Evolutionary conservation across 176 grass and related monocot genomes (phyloP).

Genomic region (Neostapfia colusana): DNA sequence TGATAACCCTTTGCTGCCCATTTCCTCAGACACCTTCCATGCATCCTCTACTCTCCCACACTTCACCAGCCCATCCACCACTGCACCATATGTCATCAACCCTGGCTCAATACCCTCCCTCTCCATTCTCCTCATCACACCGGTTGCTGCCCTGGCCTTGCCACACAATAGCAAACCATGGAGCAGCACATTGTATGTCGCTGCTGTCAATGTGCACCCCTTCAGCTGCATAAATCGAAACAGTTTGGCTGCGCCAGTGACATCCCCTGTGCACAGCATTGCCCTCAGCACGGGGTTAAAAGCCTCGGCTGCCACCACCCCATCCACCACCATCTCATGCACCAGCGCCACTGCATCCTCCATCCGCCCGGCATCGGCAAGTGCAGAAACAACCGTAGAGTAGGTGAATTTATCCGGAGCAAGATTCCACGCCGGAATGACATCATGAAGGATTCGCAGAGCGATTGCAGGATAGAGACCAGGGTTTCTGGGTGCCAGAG

Average conservation of each 20-base stretch:
- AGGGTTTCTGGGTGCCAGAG: constrained; percentile 25
- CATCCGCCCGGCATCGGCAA: constrained; percentile 42
- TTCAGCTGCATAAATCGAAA: constrained; percentile 83
- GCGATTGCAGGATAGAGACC: constrained; percentile 40
- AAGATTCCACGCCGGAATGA: constrained; percentile 51
- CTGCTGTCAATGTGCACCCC: constrained; percentile 53
- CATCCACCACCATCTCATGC: constrained; percentile 84
- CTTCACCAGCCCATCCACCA: constrained; percentile 70
- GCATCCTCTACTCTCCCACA: constrained; percentile 70
- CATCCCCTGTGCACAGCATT: constrained; percentile 64
- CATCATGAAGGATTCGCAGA: constrained; percentile 46
- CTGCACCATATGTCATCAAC: constrained; percentile 66
- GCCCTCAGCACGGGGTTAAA: constrained; percentile 72
- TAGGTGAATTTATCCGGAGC: constrained; percentile 85
- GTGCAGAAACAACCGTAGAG: constrained; percentile 64
- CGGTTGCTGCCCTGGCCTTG: constrained; percentile 37
- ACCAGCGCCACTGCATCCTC: constrained; percentile 71
- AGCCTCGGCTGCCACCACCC: constrained; percentile 53
- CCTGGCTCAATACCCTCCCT: constrained; percentile 43
- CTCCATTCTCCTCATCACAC: constrained; percentile 66
- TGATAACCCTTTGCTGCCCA: constrained; percentile 45
- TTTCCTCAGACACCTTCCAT: constrained; percentile 62
- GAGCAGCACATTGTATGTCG: constrained; percentile 75
- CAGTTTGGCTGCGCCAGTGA: constrained; percentile 53
- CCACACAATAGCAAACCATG: constrained; percentile 67